Evolutionary conservation across 2,329 filamentous ascomycete genomes (phyloP).

Genomic region (Magnaporthiopsis incrustans): DNA sequence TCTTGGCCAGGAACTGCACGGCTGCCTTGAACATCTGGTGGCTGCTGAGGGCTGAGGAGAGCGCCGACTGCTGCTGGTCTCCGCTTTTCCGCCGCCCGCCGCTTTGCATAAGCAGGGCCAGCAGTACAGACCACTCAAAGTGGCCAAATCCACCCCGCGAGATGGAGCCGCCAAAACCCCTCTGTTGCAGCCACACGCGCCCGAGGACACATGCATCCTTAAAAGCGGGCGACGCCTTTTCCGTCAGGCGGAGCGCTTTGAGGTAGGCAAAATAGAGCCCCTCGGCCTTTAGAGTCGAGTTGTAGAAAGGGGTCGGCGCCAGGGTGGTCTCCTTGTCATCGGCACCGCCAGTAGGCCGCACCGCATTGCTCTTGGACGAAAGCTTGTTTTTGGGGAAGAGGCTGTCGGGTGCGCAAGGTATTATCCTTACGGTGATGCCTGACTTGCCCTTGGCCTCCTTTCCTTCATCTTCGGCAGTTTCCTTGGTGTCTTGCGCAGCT

Average conservation of each 20-base stretch:
- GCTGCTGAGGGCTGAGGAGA: conserved; percentile 76
- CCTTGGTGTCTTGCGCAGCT: conserved; percentile 17
- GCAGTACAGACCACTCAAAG: conserved; percentile 81
- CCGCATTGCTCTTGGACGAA: conserved; percentile 58
- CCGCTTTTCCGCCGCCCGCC: conserved; percentile 56
- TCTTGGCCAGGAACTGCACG: conserved; percentile 75
- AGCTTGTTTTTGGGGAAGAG: conserved; percentile 68
- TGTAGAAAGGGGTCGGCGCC: conserved; percentile 74
- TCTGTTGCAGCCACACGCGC: conserved; percentile 80
- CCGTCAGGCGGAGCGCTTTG: conserved; percentile 62
- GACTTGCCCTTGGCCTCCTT: conserved; percentile 13
- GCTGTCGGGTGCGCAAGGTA: conserved; percentile 62
- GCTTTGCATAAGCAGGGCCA: conserved; percentile 73
- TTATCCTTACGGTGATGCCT: conserved; percentile 54
- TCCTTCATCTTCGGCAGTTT: conserved; percentile 21
- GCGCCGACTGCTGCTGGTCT: conserved; percentile 47
- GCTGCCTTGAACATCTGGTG: conserved; percentile 93
- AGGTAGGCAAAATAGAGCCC: conserved; percentile 66
- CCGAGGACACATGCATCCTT: conserved; percentile 80
- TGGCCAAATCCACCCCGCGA: conserved; percentile 78
- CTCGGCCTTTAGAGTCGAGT: conserved; percentile 75
- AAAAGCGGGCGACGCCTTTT: conserved; percentile 64
- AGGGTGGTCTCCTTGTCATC: conserved; percentile 30
- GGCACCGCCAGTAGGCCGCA: conserved; percentile 47
- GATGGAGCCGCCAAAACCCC: conserved; percentile 66